Evolutionary conservation across 805 yeast genomes (phyloP).

Genomic region (Monosporozyma yasuniensis): DNA sequence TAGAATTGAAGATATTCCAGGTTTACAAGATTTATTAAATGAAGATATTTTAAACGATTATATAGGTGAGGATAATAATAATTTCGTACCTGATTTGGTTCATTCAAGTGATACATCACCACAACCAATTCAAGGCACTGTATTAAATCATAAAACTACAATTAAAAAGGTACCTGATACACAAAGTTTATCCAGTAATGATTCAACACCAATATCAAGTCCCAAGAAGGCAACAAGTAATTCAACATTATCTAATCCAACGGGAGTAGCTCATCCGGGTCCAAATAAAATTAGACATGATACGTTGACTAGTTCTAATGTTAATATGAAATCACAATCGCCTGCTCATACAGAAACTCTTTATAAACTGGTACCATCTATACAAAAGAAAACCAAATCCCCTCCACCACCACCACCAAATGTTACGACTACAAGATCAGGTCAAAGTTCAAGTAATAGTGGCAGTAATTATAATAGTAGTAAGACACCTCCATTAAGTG

Average conservation of each 20-base stretch:
- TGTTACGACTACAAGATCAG: background rate
- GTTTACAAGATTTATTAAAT: conserved; percentile 13
- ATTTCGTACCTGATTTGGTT: background rate
- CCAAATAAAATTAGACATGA: background rate
- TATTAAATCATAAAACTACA: conserved; percentile 14
- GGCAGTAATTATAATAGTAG: background rate
- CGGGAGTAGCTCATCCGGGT: background rate
- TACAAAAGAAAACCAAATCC: background rate
- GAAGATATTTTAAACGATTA: conserved; percentile 17
- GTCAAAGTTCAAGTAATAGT: background rate
- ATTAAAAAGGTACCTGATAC: conserved; percentile 26
- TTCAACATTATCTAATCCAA: background rate
- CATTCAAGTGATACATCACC: background rate
- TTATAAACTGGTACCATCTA: background rate
- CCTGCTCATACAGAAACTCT: conserved; percentile 5
- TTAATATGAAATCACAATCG: background rate
- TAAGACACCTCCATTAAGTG: background rate
- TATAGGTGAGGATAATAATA: background rate
- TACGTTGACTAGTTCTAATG: background rate
- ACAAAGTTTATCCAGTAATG: conserved; percentile 22
- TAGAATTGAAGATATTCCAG: conserved; percentile 18
- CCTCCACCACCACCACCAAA: background rate
- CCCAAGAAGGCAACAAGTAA: conserved; percentile 12
- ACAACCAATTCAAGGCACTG: background rate
- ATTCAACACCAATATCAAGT: conserved; percentile 17